Evolutionary conservation across 2,329 filamentous ascomycete genomes (phyloP).

Genomic region (Tolypocladium nubicola): DNA sequence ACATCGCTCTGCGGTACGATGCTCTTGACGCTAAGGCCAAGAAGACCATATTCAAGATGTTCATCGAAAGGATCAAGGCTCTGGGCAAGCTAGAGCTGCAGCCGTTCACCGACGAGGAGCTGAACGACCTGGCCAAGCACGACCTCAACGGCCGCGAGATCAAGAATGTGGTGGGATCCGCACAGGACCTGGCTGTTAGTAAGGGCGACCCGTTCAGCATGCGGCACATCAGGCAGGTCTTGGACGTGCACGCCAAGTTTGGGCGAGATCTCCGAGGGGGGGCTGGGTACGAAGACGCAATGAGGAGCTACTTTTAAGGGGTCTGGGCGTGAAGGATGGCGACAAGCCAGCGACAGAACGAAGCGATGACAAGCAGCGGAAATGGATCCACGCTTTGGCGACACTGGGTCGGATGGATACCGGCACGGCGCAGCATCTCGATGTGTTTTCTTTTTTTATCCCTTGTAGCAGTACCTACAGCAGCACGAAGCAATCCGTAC

Average conservation of each 20-base stretch:
- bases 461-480: neutral
- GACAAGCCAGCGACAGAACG: neutral
- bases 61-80: conserved; percentile 61
- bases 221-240: conserved; percentile 68
- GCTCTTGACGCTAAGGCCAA: conserved; percentile 62
- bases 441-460: neutral
- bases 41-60: conserved; percentile 73
- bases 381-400: neutral
- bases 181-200: conserved; percentile 71
- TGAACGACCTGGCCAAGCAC: conserved; percentile 53
- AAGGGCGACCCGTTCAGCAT: conserved; percentile 62
- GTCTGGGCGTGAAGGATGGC: too few relatives aligned
- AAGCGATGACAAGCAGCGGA: neutral
- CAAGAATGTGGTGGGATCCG: conserved; percentile 78
- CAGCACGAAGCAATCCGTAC: neutral
- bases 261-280: conserved; percentile 76
- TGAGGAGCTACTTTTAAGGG: conserved; percentile 64
- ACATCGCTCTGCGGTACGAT: conserved; percentile 74
- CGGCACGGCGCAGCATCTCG: neutral
- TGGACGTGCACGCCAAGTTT: conserved; percentile 78
- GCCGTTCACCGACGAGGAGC: conserved; percentile 56
- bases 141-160: conserved; percentile 59
- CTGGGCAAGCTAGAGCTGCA: conserved; percentile 52
- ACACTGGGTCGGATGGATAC: neutral
- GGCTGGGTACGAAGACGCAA: conserved; percentile 69